phyloP scores from a whole-genome alignment of 768 basidiomycete species.

The Multifurca ochricompacta region DNA sequence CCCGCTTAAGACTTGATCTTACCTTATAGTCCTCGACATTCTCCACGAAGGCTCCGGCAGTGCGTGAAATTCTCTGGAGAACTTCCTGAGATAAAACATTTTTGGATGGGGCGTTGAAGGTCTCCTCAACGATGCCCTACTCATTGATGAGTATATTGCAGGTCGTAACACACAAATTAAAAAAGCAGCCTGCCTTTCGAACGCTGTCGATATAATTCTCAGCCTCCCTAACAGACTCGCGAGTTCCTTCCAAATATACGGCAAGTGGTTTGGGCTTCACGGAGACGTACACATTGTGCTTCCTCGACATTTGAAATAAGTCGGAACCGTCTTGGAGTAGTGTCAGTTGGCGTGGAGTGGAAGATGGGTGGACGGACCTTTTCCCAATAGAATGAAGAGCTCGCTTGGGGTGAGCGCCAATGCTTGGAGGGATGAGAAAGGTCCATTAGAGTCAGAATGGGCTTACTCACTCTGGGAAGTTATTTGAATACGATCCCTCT shows the following conservation, averaged over 20 bases:
- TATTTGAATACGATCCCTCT: slow-evolving; percentile 43
- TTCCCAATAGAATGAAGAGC: slow-evolving; percentile 65
- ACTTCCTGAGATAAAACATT: slow-evolving; percentile 37
- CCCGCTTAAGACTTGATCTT: slow-evolving; percentile 31
- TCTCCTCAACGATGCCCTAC: slow-evolving; percentile 29
- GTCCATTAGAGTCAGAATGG: not conserved
- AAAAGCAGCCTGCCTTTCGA: slow-evolving; percentile 37
- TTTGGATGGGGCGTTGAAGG: slow-evolving; percentile 38
- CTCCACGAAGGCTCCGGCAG: slow-evolving; percentile 58
- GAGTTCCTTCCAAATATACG: slow-evolving; percentile 51
- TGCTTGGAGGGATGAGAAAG: slow-evolving; percentile 30
- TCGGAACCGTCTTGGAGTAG: slow-evolving; percentile 50
- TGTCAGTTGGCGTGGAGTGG: slow-evolving; percentile 7
- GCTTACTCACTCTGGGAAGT: slow-evolving; percentile 40
- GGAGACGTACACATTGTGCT: slow-evolving; percentile 55
- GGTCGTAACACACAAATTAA: not conserved
- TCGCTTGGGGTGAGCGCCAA: slow-evolving; percentile 50
- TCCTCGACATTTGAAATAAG: slow-evolving; percentile 49
- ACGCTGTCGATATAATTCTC: slow-evolving; percentile 39
- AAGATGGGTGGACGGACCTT: slow-evolving; percentile 36
- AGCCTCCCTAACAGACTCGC: slow-evolving; percentile 43
- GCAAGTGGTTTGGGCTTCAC: slow-evolving; percentile 48
- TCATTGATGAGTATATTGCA: not conserved
- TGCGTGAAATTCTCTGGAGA: slow-evolving; percentile 60
- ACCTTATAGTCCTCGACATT: slow-evolving; percentile 35